Base-by-base conservation (phyloP, 1,139 yeast genomes). In the Meyerozyma sp. region DNA sequence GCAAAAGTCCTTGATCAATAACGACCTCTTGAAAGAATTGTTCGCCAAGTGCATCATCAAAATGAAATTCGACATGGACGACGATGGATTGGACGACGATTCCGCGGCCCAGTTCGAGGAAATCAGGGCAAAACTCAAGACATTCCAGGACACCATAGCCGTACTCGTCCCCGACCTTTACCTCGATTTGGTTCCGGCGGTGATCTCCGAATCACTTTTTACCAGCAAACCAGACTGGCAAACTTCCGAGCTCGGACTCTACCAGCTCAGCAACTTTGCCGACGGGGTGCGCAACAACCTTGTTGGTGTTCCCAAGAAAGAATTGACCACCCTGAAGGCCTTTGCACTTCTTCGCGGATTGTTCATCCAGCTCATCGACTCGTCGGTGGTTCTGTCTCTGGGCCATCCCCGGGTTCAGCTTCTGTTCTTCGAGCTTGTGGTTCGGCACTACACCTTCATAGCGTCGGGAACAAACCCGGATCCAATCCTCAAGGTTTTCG, bases 141-240 rank as follows among this genome's bases (percentile, higher is more conserved):
- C 77, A 11, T 84, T 91, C 58, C 97, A 93, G 62, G 97, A 93
- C 55, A 79, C 86, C 13, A 82, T 93, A 48, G 94, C 95, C 3
- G 68, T 81, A 5, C 77, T 91, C 45, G 81, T 80, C 49, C 89
- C 91, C 41, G 80, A 81, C 10, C 67, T 93, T 40, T 90, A 84
- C 56, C 65, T 87, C 42, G 87, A 84, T 37, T 82, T 81, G 27
- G 70, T 91, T 44, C 82, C 90, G 4, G 65, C 73, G 27, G 79
- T 86, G 40, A 84, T 93, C 39, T 77, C 80, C 49, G 76, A 76
- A 47, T 77, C 84, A 29, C 58, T 85, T 41, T 75, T 79, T 59
- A 57, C 53, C 41, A 52, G 50, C 48, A 58, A 47, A 45, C 56
- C 61, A 16, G 77, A 81, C 50, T 91, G 98, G 98, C 79, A 88